Conservation (phyloP, 2,329 filamentous ascomycete genomes). For the Pseudogymnoascus sp. region DNA sequence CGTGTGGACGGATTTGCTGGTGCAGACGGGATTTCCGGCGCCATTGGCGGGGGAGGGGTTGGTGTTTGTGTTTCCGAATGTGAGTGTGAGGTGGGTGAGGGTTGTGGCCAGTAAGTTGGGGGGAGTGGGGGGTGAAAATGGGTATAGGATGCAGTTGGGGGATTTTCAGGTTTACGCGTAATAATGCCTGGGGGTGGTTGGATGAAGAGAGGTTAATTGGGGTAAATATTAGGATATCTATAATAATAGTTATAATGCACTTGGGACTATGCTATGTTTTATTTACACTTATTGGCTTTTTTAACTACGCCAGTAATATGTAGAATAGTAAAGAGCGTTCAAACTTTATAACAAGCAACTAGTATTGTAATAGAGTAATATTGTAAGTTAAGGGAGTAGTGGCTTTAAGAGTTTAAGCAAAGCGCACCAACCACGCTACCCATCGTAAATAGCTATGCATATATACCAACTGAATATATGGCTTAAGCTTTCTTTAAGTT, state of each 20-base stretch:
- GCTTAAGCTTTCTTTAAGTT: neutral
- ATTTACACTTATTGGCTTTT: no score
- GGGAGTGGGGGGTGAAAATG: conserved; percentile 7
- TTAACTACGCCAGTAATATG: no score
- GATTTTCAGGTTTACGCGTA: conserved; percentile 13
- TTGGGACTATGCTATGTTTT: no score
- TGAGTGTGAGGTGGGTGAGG: conserved; percentile 10
- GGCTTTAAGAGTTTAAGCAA: neutral
- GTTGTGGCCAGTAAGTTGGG: conserved; percentile 11
- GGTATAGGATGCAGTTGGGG: conserved; percentile 14
- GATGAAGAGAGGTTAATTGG: neutral
- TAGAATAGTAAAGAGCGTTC: neutral
- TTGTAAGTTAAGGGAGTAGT: neutral
- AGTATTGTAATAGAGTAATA: neutral
- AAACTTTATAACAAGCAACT: neutral
- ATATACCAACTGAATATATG: neutral
- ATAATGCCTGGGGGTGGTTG: no score
- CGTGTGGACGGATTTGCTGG: conserved; percentile 11
- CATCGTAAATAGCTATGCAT: neutral
- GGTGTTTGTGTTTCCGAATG: conserved; percentile 11
- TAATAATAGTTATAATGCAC: neutral
- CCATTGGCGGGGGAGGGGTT: conserved; percentile 12
- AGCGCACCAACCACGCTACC: neutral
- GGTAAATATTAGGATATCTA: neutral
- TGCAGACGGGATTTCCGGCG: conserved; percentile 8